Conservation (phyloP, 805 yeast genomes). For the Debaryomyces hansenii region DNA sequence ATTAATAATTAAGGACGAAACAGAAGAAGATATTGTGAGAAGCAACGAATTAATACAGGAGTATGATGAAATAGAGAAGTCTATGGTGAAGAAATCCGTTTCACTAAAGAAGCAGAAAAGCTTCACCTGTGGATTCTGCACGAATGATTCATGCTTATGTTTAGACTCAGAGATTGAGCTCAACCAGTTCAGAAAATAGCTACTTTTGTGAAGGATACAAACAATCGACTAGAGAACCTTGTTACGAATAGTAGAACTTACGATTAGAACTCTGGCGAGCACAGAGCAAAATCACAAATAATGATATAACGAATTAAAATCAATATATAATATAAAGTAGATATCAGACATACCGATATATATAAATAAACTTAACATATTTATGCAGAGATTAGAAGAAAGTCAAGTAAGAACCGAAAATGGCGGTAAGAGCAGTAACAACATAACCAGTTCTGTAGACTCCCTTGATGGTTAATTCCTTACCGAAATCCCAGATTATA, state of each 20-base stretch:
- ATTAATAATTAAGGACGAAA: slow-evolving; percentile 6
- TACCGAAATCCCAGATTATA: slow-evolving; percentile 88
- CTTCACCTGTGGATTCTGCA: slow-evolving; percentile 34
- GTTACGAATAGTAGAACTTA: no score
- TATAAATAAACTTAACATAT: neutral
- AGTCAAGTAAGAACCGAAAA: slow-evolving; percentile 58
- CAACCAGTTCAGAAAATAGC: slow-evolving; percentile 6
- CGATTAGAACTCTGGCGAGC: neutral
- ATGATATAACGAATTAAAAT: neutral
- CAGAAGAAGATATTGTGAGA: slow-evolving; percentile 1
- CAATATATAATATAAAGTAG: neutral
- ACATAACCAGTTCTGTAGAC: slow-evolving; percentile 90
- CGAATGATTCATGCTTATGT: slow-evolving; percentile 42
- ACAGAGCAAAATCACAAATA: neutral
- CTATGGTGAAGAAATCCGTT: neutral
- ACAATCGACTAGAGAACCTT: neutral
- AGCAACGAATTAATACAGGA: neutral
- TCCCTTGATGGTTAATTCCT: slow-evolving; percentile 76
- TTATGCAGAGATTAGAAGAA: slow-evolving; percentile 28
- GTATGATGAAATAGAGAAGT: neutral
- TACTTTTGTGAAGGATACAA: neutral
- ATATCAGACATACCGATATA: neutral
- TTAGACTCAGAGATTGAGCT: slow-evolving; percentile 34
- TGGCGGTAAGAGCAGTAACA: slow-evolving; percentile 66
- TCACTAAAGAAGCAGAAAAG: neutral